Percentiles rank a stretch among this genome's conserved stretches.
phyloP scores from a whole-genome alignment of 1,284 basidiomycete genomes.

The Calocybe gambosa region DNA sequence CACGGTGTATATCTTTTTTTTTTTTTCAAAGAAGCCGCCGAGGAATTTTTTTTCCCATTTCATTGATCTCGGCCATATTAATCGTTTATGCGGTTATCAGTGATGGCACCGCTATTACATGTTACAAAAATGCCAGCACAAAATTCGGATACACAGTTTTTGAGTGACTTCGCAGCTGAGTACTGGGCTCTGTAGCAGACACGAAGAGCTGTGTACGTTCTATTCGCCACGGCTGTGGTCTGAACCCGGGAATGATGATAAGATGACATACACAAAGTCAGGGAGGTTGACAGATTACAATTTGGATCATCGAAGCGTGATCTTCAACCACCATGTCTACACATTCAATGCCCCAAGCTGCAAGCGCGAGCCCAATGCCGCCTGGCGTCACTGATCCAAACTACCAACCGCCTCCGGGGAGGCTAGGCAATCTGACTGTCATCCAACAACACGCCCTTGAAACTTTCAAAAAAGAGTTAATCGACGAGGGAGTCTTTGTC shows the following conservation, averaged over 20 bases:
- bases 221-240: background rate
- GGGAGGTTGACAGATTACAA: constrained; percentile 1
- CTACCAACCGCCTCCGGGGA: constrained; percentile 70
- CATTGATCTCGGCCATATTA: no score
- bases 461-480: constrained; percentile 64
- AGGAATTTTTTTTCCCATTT: no score
- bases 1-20: no score
- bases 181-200: no score
- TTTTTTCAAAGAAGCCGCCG: no score
- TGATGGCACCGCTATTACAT: no score
- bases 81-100: no score
- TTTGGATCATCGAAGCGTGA: background rate
- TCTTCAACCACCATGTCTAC: constrained; percentile 9
- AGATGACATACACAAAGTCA: background rate
- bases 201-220: no score
- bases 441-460: constrained; percentile 69
- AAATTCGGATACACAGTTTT: no score
- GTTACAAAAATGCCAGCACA: no score
- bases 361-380: constrained; percentile 52
- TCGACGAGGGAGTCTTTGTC: constrained; percentile 56
- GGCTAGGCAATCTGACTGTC: constrained; percentile 78
- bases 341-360: constrained; percentile 3
- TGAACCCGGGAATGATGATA: background rate
- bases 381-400: constrained; percentile 59
- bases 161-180: no score